Conservation (phyloP, 2,329 filamentous ascomycete genomes). For the Beauveria brongniartii region DNA sequence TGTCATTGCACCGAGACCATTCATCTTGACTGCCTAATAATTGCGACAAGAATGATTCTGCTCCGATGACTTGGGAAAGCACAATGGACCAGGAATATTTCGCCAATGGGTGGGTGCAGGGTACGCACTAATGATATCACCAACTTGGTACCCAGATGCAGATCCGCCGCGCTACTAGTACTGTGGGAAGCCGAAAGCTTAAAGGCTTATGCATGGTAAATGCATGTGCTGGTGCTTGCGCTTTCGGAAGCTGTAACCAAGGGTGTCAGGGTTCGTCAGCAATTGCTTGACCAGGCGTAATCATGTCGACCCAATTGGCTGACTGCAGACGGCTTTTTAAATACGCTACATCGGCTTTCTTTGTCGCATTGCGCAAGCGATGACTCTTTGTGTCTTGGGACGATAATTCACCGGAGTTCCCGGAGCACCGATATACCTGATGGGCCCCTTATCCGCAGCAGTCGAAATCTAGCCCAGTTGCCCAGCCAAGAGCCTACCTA, state of each 20-base stretch:
- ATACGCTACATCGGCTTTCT: not conserved
- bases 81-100: not conserved
- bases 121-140: slow-evolving; percentile 9
- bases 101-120: not conserved
- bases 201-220: not conserved
- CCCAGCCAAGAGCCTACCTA: not conserved
- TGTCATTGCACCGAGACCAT: not conserved
- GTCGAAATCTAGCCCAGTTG: not conserved
- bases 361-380: not conserved
- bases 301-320: slow-evolving; percentile 2
- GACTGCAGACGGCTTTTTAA: not conserved
- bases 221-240: slow-evolving; percentile 9
- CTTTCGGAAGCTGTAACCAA: not conserved
- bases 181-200: not conserved
- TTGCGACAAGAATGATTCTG: not conserved
- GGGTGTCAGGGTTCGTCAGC: not conserved
- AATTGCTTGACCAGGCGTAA: not conserved
- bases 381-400: not conserved
- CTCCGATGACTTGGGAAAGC: not conserved
- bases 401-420: slow-evolving; percentile 10
- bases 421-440: not conserved
- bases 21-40: not conserved
- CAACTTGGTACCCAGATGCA: not conserved
- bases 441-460: not conserved
- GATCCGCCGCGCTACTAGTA: not conserved